Evolutionary conservation across 108 stramenopile genomes (phyloP), one percentile per base, ranked within the genome.

Genomic region (Pseudonitzschia pungens): DNA sequence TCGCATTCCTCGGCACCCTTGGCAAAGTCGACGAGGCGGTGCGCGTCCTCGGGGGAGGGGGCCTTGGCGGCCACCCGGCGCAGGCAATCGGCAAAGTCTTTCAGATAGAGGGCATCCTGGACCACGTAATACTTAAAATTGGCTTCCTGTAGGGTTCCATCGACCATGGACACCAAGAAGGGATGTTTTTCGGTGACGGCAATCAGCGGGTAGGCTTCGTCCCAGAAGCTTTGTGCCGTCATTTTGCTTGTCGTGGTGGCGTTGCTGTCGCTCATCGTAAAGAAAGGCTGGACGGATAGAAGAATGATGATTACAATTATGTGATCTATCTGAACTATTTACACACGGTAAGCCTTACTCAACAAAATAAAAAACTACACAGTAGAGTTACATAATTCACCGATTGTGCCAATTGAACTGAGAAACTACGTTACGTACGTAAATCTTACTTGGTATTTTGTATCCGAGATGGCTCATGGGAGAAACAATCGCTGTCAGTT

Each of bases 131-230:
- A 91, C 50, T 72, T 62, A 68, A 95, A 95, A 45, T 76, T 90
- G 2, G 84, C 85, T 4, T 80, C 69, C 16, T 69, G 41, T 26
- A 93, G 70, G 26, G 81, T 86, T 5, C 90, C 89, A 36, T 92
- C 84, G 14, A 96, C 86, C 92, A 96, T 93, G 27, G 88, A 71
- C 0, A 92, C 83, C 21, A 96, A 79, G 63, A 96, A 96, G 15
- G 87, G 87, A 73, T 96, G 94, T 36, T 85, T 84, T 69, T 92
- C 91, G 4, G 91, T 92, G 0, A 77, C 81, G 11, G 72, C 59
- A 57, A 92, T 92, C 60, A 92, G 65, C 12, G 77, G 68, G 4
- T 77, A 69, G 3, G 92, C 90, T 1, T 69, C 78, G 69, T 89
- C 83, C 92, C 92, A 93, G 27, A 93, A 79, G 33, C 69, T 53